Evolutionary conservation across 805 yeast genomes (phyloP).

Genomic region (Komagataella pseudopastoris): DNA sequence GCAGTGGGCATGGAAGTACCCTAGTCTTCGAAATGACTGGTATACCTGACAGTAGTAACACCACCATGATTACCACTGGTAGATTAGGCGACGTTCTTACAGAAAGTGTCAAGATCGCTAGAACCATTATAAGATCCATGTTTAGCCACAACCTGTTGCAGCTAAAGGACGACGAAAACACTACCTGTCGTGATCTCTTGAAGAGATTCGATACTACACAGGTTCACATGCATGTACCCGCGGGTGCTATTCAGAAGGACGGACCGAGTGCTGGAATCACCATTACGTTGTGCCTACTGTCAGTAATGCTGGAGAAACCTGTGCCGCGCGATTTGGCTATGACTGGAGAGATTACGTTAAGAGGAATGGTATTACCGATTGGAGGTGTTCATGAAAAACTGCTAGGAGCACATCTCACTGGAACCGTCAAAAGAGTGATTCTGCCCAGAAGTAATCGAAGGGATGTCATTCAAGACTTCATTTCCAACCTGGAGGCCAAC

Average conservation of each 20-base stretch:
- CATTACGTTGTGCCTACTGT: constrained; percentile 32
- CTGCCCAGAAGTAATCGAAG: constrained; percentile 60
- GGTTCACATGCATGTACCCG: constrained; percentile 38
- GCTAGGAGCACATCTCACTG: constrained; percentile 66
- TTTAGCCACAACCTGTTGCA: constrained; percentile 13
- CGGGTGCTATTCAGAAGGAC: constrained; percentile 33
- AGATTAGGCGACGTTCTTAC: constrained; percentile 68
- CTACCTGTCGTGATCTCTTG: constrained; percentile 18
- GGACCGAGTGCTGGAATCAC: constrained; percentile 38
- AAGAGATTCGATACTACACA: constrained; percentile 39
- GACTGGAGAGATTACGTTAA: constrained; percentile 78
- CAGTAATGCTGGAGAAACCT: constrained; percentile 27
- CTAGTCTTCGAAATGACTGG: constrained; percentile 68
- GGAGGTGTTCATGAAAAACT: constrained; percentile 75
- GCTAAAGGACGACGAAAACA: neutral
- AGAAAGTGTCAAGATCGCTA: constrained; percentile 73
- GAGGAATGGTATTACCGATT: constrained; percentile 69
- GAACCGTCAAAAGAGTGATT: constrained; percentile 39
- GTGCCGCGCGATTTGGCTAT: constrained; percentile 46
- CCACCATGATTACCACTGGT: constrained; percentile 45
- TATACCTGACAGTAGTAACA: constrained; percentile 37
- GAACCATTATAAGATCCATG: constrained; percentile 56
- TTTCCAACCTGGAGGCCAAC: constrained; percentile 14
- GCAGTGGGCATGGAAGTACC: constrained; percentile 77
- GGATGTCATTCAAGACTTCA: constrained; percentile 52